phyloP scores from a whole-genome alignment of 306 rosid species.

The Trifolium subterraneum region DNA sequence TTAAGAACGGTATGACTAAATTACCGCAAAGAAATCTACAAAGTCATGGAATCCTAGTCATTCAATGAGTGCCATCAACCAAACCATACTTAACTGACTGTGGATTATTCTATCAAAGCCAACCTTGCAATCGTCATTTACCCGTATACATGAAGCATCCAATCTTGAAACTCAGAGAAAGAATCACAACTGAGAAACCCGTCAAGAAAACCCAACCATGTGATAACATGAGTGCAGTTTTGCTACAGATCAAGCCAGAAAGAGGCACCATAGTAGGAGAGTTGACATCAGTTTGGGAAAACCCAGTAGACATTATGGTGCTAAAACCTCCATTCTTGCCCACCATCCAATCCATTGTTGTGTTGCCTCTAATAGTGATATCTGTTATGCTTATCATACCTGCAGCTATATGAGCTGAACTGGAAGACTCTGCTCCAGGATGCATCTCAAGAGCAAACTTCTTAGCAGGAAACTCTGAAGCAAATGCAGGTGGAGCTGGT shows the following conservation, averaged over 20 bases:
- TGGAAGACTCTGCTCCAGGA: conserved; percentile 68
- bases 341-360: conserved; percentile 55
- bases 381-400: conserved; percentile 82
- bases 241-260: conserved; percentile 53
- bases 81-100: conserved; percentile 23
- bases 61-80: conserved; percentile 26
- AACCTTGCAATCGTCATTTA: conserved; percentile 37
- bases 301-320: conserved; percentile 50
- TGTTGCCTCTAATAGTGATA: conserved; percentile 54
- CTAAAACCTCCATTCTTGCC: conserved; percentile 70
- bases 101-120: conserved; percentile 26
- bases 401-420: conserved; percentile 70
- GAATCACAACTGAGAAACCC: conserved; percentile 70
- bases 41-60: conserved; percentile 35
- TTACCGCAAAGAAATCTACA: conserved; percentile 41
- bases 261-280: conserved; percentile 51
- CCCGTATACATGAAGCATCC: conserved; percentile 65
- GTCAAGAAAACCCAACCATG: conserved; percentile 70
- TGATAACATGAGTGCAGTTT: conserved; percentile 62
- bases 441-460: conserved; percentile 56
- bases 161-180: conserved; percentile 70
- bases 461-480: conserved; percentile 74
- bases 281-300: conserved; percentile 42
- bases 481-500: conserved; percentile 87
- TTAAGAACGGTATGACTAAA: conserved; percentile 45